Base-by-base conservation (phyloP, 1,284 basidiomycete genomes). In the Erythrobasidium hasegawianum region DNA sequence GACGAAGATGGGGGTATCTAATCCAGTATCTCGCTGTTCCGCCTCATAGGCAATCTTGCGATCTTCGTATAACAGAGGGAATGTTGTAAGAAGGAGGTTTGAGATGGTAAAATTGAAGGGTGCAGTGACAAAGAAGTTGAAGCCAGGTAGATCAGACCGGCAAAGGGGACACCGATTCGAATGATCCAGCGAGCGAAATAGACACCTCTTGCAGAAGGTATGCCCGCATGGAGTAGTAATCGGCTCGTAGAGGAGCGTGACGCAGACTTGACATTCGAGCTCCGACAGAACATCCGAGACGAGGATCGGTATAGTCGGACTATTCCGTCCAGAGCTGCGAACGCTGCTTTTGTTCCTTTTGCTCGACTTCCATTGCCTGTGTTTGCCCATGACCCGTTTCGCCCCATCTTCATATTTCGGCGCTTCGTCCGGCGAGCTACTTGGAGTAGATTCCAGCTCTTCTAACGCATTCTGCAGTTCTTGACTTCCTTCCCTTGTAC, bases 141-240 rank as follows among this genome's bases (percentile, higher is more conserved):
- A 68, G 4, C 71, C 59, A 2, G 72, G 71, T 18, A 74, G 64
- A 53, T 70, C 69, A 49, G 61, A 24, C 61, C 93, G 83, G 77
- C 93, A 97, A 8, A 96, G 80, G 0, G 94, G 94, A 76, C 93
- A 97, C 16, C 83, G 79, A 52, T 81, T 78, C 69, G 83, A 87
- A 78, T 97, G 90, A 76, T 97, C 93, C 68, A 95, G 82, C 8
- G 90, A 88, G 54, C 93, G 86, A 64, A 90, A 86, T 26, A 97
- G 83, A 78, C 93, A 97, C 72, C 84, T 85, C 11, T 84, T 82
- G 77, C 95, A 97, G 78, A 94, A 97, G 0, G 93, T 94, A 79
- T 97, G 93, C 76, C 95, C 92, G 76, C 94, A 97, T 2, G 89
- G 89, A 1, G 92, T 90, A 8, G 94, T 97, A 64, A 94, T 81